Base-by-base conservation (phyloP, 345 rosid genomes). In the Arabidopsis thaliana region DNA sequence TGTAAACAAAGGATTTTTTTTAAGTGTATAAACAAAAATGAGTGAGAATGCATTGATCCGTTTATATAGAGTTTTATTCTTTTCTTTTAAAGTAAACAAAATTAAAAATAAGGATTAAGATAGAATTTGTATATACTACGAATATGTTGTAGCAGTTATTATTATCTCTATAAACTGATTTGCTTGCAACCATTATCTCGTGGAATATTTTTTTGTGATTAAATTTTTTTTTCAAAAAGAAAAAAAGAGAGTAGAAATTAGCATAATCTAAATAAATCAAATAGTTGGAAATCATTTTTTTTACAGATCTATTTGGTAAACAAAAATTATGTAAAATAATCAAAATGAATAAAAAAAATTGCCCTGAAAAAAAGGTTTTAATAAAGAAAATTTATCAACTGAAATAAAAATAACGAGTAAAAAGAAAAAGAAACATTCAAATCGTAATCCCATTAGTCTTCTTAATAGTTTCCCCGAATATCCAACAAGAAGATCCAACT, bases 31-130 rank as follows among this genome's bases (percentile, higher is more conserved):
- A 50, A 67, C 1, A 41, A 30, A 59, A 67, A 22, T 59, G 63
- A 49, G 9, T 3, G 55, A 67, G 36, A 49, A 59, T 67, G 67
- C 23, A 42, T 62, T 48, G 16, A 59, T 41, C 10, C 10, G 48
- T 75, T 50, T 75, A 75, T 75, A 75, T 67, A 74, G 67, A 28
- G 1, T 24, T 25, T 44, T 14, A 12, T 56, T 74, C 0, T 9
- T 72, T 40, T 20, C 11, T 63, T 62, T 32, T 0, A 28, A 12
- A 14, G 14, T 42, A 6, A 30, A 52, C 32, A 38, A 8, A 40
- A 4, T 6, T 44, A n/a, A 11, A 16, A 10, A 44, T 28, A 34
- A 30, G 40, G 44, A 25, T 55, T 33, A 36, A 0, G 41, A 57
- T 51, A 36, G 24, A 12, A 37, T 66, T 58, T 12, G 59, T 42